Evolutionary conservation across 805 yeast species (phyloP), one percentile per base, ranked within the genome.

Genomic region (Grigorovia transvaalensis): DNA sequence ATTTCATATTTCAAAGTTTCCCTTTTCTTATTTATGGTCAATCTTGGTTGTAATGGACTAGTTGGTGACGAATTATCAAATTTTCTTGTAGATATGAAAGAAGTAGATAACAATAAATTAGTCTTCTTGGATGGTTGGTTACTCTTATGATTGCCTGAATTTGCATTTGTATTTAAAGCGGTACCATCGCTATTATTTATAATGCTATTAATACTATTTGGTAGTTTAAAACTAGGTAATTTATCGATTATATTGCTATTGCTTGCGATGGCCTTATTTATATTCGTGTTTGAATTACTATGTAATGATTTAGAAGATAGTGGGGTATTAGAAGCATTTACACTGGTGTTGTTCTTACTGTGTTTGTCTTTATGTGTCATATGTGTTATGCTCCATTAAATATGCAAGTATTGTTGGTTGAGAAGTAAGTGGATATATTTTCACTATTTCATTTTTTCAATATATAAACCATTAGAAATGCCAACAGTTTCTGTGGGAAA

Each of bases 71-170:
- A 55, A 46, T 54, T 56, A 23, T 63, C 65, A 41, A 56, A 46
- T 48, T 57, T 57, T 49, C 66, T 61, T 2, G 68, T 59, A 1
- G 70, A 60, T 1, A 64, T 55, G 51, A 68, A 68, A 6, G 70
- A 64, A 3, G 71, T 68, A 1, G 71, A 67, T 30, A 66, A 51
- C 2, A 66, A 62, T 27, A 66, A 51, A 33, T 59, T 63, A 23
- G 61, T 66, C 45, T 53, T 59, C 42, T 44, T 49, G 8, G 15
- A 13, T 13, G 47, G 17, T 13, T 12, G 15, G 11, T 29, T 35
- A 41, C 18, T 49, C 13, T n/a, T n/a, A n/a, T 50, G 49, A 29
- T 44, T 23, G 27, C 27, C 6, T 23, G 27, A 23, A 23, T 4
- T 23, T 23, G 27, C 3, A 23, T 23, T 23, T 23, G 27, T 6